Evolutionary conservation across 2,329 filamentous ascomycete genomes (phyloP).

Genomic region (Talaromyces sp.): DNA sequence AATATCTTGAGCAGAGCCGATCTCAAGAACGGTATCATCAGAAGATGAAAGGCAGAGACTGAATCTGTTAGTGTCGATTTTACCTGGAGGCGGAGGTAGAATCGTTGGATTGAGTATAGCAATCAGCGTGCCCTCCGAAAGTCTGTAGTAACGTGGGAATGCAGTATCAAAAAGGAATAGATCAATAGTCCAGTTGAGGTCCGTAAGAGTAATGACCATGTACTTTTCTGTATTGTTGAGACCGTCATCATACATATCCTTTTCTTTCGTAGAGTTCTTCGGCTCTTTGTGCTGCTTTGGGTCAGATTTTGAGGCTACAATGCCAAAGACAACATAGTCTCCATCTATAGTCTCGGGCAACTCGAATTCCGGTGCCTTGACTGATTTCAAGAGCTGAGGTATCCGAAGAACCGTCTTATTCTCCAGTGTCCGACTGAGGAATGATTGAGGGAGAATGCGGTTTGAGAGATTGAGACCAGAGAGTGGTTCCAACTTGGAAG

Average conservation of each 20-base stretch:
- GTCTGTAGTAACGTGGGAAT: slow-evolving; percentile 89
- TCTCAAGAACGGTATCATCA: slow-evolving; percentile 84
- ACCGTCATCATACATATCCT: slow-evolving; percentile 51
- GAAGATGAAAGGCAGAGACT: slow-evolving; percentile 81
- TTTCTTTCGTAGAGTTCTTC: slow-evolving; percentile 40
- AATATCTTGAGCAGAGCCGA: slow-evolving; percentile 80
- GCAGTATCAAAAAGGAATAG: slow-evolving; percentile 89
- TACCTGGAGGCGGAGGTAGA: slow-evolving; percentile 78
- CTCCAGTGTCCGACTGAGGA: slow-evolving; percentile 73
- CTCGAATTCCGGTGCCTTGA: slow-evolving; percentile 80
- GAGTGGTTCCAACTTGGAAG: slow-evolving; percentile 76
- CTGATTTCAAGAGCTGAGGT: slow-evolving; percentile 73
- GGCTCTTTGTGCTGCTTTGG: slow-evolving; percentile 63
- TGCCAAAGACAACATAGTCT: slow-evolving; percentile 84
- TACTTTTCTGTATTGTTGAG: slow-evolving; percentile 71
- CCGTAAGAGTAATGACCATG: slow-evolving; percentile 85
- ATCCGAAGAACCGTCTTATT: slow-evolving; percentile 75
- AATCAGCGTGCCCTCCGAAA: slow-evolving; percentile 85
- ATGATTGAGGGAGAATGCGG: slow-evolving; percentile 76
- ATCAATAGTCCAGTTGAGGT: slow-evolving; percentile 87
- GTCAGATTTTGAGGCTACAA: slow-evolving; percentile 84
- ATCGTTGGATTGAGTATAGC: slow-evolving; percentile 89
- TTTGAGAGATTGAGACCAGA: slow-evolving; percentile 81
- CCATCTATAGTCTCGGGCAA: slow-evolving; percentile 73
- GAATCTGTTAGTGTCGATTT: slow-evolving; percentile 77